Conservation (phyloP, 108 stramenopile genomes). For the Aurantiochytrium sp. region DNA sequence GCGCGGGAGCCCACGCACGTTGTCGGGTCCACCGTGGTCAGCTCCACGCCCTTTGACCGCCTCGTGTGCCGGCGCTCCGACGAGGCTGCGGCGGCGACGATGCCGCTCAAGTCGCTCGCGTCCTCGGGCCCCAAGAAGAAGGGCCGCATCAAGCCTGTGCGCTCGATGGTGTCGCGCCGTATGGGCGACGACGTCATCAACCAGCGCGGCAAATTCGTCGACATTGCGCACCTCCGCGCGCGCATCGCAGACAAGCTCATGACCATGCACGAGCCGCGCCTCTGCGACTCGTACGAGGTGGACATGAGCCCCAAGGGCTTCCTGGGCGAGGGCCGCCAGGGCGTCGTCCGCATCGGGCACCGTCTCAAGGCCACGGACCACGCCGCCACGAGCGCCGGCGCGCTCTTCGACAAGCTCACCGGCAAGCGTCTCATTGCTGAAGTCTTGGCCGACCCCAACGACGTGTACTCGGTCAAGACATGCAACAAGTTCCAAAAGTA, state of each 20-base stretch:
- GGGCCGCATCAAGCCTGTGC: neutral
- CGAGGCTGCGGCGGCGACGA: neutral
- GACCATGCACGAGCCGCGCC: neutral
- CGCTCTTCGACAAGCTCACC: neutral
- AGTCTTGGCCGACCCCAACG: neutral
- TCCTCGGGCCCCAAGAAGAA: neutral
- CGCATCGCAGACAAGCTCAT: neutral
- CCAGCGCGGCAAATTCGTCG: neutral
- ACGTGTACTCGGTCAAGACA: neutral
- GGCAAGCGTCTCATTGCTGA: neutral
- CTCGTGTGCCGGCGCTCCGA: neutral
- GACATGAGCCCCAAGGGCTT: neutral
- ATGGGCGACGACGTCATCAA: neutral
- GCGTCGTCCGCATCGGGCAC: slow-evolving; percentile 2
- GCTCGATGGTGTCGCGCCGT: neutral
- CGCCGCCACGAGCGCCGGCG: neutral
- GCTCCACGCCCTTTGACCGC: neutral
- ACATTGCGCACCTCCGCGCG: neutral
- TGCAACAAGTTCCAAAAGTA: slow-evolving; percentile 26
- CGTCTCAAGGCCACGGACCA: neutral
- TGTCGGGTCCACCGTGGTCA: neutral
- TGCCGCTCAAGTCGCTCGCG: neutral
- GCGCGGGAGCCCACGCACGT: neutral
- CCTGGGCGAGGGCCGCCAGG: slow-evolving; percentile 14
- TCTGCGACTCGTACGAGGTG: neutral